Percentiles rank a stretch among this genome's conserved stretches.
phyloP scores from a whole-genome alignment of 78 protist genomes.

The Dictyostelium discoideum region DNA sequence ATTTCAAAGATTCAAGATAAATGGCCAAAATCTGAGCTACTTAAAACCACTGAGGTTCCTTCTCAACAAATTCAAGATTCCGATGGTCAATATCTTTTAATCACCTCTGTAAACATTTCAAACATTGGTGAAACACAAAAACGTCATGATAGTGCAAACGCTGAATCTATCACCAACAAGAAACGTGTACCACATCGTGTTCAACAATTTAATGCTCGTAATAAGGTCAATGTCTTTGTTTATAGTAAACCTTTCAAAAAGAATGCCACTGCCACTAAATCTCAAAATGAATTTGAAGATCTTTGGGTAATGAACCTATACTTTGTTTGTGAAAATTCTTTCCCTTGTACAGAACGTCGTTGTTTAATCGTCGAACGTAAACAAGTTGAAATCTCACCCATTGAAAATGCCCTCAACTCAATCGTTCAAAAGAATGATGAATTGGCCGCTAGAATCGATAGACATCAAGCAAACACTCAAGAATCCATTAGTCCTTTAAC shows the following conservation, averaged over 20 bases:
- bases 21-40: conserved; percentile 80
- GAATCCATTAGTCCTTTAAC: conserved; percentile 78
- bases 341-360: conserved; percentile 84
- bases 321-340: conserved; percentile 27
- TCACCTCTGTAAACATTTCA: conserved; percentile 54
- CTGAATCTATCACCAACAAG: background rate
- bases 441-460: conserved; percentile 57
- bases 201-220: conserved; percentile 72
- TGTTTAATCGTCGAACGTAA: conserved; percentile 52
- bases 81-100: conserved; percentile 42
- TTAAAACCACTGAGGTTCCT: conserved; percentile 66
- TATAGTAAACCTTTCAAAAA: conserved; percentile 67
- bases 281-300: conserved; percentile 84
- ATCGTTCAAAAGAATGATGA: conserved; percentile 85
- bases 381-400: conserved; percentile 70
- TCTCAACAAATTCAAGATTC: conserved; percentile 44
- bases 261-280: background rate
- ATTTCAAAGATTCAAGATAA: conserved; percentile 58
- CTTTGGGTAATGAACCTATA: conserved; percentile 84
- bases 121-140: conserved; percentile 54
- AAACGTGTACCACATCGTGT: conserved; percentile 73
- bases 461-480: conserved; percentile 25
- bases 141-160: conserved; percentile 18
- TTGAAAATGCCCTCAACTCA: conserved; percentile 84
- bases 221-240: conserved; percentile 70